Percentiles rank a stretch among this genome's conserved stretches.
phyloP scores from a whole-genome alignment of 495 filamentous ascomycete species.

The Clohesyomyces aquaticus region DNA sequence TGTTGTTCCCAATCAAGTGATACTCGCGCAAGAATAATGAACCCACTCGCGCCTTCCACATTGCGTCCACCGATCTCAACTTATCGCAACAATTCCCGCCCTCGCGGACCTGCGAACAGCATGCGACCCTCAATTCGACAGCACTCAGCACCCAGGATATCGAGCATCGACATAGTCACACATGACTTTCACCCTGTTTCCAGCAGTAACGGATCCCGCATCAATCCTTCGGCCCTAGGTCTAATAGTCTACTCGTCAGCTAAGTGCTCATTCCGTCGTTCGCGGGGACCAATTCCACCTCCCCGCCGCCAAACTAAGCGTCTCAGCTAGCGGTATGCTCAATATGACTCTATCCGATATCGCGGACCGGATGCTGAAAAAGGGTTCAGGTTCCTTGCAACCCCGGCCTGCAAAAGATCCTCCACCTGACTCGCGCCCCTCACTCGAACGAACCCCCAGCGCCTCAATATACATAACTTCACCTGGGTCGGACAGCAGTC shows the following conservation, averaged over 20 bases:
- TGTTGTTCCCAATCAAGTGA: neutral
- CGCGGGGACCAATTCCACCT: neutral
- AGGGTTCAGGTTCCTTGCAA: constrained; percentile 31
- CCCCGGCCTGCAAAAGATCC: constrained; percentile 24
- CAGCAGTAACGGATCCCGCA: constrained; percentile 36
- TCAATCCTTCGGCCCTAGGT: constrained; percentile 29
- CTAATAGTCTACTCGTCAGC: constrained; percentile 28
- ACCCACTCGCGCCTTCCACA: neutral
- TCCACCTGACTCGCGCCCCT: constrained; percentile 8
- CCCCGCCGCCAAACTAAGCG: neutral
- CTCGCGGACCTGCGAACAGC: neutral
- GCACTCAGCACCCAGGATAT: constrained; percentile 32
- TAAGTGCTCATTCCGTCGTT: constrained; percentile 26
- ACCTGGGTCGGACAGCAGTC: constrained; percentile 5
- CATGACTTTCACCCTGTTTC: constrained; percentile 40
- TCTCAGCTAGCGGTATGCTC: constrained; percentile 22
- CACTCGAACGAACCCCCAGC: constrained; percentile 11
- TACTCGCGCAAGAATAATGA: neutral
- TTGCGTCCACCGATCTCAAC: neutral
- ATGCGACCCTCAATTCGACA: constrained; percentile 32
- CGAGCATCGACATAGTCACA: constrained; percentile 38
- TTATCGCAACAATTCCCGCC: neutral
- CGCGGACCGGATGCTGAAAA: constrained; percentile 35
- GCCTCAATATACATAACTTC: constrained; percentile 6
- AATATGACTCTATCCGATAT: constrained; percentile 24